Percentiles rank a stretch among this genome's conserved stretches.
Evolutionary conservation across 257 asterid genomes (phyloP).

Genomic region (Gynochthodes officinalis): DNA sequence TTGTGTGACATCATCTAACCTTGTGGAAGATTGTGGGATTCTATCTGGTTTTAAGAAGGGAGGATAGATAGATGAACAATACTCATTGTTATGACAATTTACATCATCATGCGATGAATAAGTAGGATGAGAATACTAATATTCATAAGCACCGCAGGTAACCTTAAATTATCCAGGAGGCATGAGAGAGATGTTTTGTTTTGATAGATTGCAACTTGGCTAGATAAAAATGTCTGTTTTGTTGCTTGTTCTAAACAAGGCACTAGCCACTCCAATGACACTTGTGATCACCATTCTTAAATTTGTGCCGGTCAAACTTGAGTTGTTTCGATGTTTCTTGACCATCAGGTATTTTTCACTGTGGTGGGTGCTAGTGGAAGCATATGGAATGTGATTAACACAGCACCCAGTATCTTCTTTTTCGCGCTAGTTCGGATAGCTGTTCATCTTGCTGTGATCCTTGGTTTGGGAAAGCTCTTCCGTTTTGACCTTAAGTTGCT

Average conservation of each 20-base stretch:
- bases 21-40: background rate
- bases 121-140: constrained; percentile 1
- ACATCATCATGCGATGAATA: background rate
- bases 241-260: background rate
- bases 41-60: no score
- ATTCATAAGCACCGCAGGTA: no score
- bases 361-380: constrained; percentile 88
- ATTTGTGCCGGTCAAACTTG: background rate
- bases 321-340: background rate
- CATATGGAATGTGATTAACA: constrained; percentile 56
- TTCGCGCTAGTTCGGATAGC: constrained; percentile 69
- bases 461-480: constrained; percentile 73
- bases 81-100: background rate
- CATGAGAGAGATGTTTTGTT: no score
- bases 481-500: constrained; percentile 59
- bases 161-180: background rate
- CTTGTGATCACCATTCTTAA: background rate
- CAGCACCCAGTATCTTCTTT: constrained; percentile 81
- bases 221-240: no score
- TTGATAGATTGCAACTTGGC: no score
- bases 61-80: background rate
- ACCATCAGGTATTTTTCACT: constrained; percentile 57
- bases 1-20: background rate
- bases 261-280: background rate
- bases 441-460: constrained; percentile 70